phyloP scores from a whole-genome alignment of 2,329 filamentous ascomycete species.

The Paecilomyces sp. region DNA sequence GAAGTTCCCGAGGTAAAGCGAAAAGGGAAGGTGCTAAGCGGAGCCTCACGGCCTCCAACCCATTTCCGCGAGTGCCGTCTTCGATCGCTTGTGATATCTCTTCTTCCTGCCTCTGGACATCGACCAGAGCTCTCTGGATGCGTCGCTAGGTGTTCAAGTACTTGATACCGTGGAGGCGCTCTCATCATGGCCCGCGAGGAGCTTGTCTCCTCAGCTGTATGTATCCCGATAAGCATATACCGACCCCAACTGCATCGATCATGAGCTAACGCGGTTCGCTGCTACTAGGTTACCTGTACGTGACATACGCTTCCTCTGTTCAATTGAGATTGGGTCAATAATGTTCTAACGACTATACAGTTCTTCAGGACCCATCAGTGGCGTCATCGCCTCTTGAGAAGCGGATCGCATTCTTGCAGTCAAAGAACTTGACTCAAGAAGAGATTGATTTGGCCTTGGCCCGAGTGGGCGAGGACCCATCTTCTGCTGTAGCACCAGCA shows the following conservation, averaged over 20 bases:
- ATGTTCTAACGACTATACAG: conserved; percentile 37
- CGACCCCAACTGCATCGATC: conserved; percentile 18
- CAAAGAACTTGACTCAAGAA: conserved; percentile 94
- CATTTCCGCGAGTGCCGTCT: conserved; percentile 13
- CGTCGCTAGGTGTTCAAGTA: background rate
- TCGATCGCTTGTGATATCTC: conserved; percentile 6
- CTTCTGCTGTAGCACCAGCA: conserved; percentile 36
- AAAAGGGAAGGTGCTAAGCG: background rate
- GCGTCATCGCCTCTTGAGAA: conserved; percentile 86
- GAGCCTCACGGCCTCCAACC: background rate
- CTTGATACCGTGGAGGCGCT: conserved; percentile 5
- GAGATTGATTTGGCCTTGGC: conserved; percentile 82
- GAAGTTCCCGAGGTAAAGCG: conserved; percentile 28
- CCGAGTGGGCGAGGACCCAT: conserved; percentile 58
- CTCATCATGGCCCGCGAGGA: conserved; percentile 87
- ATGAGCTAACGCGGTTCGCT: conserved; percentile 15
- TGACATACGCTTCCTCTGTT: conserved; percentile 3
- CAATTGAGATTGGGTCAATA: too few species aligned
- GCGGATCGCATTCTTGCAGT: conserved; percentile 83
- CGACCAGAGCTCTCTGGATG: background rate
- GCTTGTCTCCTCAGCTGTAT: conserved; percentile 73
- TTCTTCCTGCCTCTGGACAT: conserved; percentile 4
- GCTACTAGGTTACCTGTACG: conserved; percentile 45
- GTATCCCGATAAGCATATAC: conserved; percentile 18
- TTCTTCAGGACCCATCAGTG: conserved; percentile 91